phyloP scores from a whole-genome alignment of 2,329 filamentous ascomycete genomes.

The Colletotrichum chlorophyti region DNA sequence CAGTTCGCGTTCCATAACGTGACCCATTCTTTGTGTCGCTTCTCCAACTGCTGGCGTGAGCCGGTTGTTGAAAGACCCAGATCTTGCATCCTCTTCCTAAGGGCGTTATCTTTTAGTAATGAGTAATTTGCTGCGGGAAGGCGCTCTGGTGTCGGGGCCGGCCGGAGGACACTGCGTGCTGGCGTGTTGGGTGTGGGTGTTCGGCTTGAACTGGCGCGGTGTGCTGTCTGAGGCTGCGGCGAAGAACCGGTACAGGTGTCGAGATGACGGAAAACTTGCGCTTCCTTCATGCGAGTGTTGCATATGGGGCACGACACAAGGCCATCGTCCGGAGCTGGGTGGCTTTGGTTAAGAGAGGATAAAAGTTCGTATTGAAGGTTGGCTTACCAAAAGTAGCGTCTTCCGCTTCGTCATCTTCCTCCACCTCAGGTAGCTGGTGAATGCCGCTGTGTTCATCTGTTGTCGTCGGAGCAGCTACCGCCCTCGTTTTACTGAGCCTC shows the following conservation, averaged over 20 bases:
- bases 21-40: conserved; percentile 89
- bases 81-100: conserved; percentile 83
- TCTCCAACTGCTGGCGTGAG: conserved; percentile 72
- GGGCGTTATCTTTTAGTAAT: conserved; percentile 77
- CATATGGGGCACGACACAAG: conserved; percentile 88
- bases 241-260: conserved; percentile 67
- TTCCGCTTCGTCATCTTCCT: conserved; percentile 10
- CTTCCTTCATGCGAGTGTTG: conserved; percentile 77
- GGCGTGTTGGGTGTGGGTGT: conserved; percentile 8
- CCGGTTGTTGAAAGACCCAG: conserved; percentile 79
- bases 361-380: not conserved
- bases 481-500: conserved; percentile 51
- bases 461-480: conserved; percentile 44
- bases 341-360: conserved; percentile 20
- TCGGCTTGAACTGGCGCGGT: not conserved
- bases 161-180: conserved; percentile 33
- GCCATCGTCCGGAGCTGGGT: conserved; percentile 65
- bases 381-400: conserved; percentile 14
- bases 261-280: conserved; percentile 80
- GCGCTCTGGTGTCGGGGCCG: conserved; percentile 56
- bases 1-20: conserved; percentile 98
- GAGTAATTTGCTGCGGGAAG: conserved; percentile 86
- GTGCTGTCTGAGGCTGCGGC: conserved; percentile 32
- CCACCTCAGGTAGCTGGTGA: conserved; percentile 18
- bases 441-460: conserved; percentile 26